Percentiles rank a stretch among this genome's conserved stretches.
Conservation (phyloP, 2,329 filamentous ascomycete species). For the Fusarium sp. region DNA sequence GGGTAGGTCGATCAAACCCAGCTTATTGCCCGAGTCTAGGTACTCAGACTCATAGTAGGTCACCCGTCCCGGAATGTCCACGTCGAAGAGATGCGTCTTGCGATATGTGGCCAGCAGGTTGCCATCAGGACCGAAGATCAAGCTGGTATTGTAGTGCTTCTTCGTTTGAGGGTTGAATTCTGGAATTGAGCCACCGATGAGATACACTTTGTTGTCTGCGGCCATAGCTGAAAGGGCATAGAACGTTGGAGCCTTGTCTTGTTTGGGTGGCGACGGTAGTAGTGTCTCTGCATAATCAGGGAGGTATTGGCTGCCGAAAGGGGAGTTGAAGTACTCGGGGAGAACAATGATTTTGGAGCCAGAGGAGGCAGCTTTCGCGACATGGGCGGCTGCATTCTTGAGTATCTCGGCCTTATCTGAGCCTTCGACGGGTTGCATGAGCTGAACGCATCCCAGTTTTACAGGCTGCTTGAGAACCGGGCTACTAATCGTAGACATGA, state of each 20-base stretch:
- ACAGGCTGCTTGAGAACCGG: constrained; percentile 76
- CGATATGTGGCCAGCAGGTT: constrained; percentile 86
- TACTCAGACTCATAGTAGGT: constrained; percentile 90
- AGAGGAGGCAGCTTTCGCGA: constrained; percentile 78
- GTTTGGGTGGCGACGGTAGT: constrained; percentile 75
- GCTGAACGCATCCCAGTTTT: constrained; percentile 83
- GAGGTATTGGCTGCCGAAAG: constrained; percentile 91
- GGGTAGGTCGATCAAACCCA: constrained; percentile 88
- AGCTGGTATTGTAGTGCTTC: constrained; percentile 89
- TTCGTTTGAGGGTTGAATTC: constrained; percentile 70
- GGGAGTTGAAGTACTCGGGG: constrained; percentile 98
- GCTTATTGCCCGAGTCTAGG: constrained; percentile 82
- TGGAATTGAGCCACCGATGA: constrained; percentile 91
- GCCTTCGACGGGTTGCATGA: constrained; percentile 83
- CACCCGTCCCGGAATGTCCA: constrained; percentile 94
- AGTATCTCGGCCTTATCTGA: constrained; percentile 88
- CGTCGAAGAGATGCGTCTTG: constrained; percentile 96
- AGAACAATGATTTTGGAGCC: constrained; percentile 90
- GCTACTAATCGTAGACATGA: not conserved
- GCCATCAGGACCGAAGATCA: constrained; percentile 83
- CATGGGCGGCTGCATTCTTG: constrained; percentile 79
- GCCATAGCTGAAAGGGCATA: constrained; percentile 85
- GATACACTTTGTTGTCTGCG: constrained; percentile 79
- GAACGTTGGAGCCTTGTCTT: constrained; percentile 80
- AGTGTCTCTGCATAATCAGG: constrained; percentile 89